Evolutionary conservation across 148 eudicot species (phyloP).

Genomic region (Cornus kousa): DNA sequence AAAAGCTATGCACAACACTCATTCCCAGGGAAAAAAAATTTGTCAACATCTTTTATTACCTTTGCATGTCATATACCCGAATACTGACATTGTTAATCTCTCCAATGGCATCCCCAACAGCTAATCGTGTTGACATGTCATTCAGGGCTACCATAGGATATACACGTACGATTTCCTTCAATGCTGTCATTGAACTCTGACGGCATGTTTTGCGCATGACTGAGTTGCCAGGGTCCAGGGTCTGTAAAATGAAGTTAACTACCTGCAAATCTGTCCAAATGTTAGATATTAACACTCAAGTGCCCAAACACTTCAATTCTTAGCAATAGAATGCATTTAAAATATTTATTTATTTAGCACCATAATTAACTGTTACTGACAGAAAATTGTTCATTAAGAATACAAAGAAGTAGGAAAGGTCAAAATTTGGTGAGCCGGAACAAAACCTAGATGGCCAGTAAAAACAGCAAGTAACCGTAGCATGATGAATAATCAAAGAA

Average conservation of each 20-base stretch:
- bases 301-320: constrained; percentile 5
- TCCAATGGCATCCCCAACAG: constrained; percentile 95
- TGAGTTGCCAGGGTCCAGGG: constrained; percentile 89
- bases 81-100: constrained; percentile 66
- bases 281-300: constrained; percentile 37
- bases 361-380: neutral
- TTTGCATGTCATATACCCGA: constrained; percentile 91
- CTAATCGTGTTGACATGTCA: constrained; percentile 74
- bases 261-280: constrained; percentile 85
- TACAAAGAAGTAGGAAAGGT: neutral
- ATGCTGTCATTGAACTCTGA: constrained; percentile 73
- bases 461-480: neutral
- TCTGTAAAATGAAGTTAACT: constrained; percentile 78
- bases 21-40: too few species aligned
- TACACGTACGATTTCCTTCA: constrained; percentile 77
- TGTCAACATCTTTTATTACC: constrained; percentile 36
- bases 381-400: neutral
- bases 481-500: neutral
- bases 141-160: constrained; percentile 93
- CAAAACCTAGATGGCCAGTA: neutral
- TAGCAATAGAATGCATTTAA: neutral
- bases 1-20: neutral
- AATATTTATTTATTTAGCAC: neutral
- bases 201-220: constrained; percentile 88
- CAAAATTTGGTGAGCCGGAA: neutral